A percentile compares a stretch with the other conserved stretches of the same genome.
Conservation (phyloP, 805 yeast genomes). For the Starmerella bacillaris region DNA sequence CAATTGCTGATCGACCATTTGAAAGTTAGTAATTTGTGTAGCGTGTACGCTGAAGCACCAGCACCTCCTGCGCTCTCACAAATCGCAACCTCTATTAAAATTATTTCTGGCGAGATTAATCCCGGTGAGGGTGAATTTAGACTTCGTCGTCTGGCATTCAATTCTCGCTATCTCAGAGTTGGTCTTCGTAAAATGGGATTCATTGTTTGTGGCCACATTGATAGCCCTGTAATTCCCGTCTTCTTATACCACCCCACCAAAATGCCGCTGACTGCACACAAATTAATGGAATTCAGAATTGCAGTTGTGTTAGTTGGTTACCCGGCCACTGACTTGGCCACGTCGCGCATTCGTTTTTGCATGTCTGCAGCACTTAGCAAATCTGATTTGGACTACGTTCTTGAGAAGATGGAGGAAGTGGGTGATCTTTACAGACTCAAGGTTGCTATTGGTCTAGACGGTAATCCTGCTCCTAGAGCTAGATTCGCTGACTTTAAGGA, state of each 20-base stretch:
- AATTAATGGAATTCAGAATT: slow-evolving; percentile 57
- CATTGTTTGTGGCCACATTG: slow-evolving; percentile 86
- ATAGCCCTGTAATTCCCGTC: slow-evolving; percentile 87
- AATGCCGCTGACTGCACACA: slow-evolving; percentile 81
- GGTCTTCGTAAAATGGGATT: slow-evolving; percentile 87
- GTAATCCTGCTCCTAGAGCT: slow-evolving; percentile 14
- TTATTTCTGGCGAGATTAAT: slow-evolving; percentile 61
- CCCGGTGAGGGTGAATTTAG: slow-evolving; percentile 92
- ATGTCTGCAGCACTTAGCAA: slow-evolving; percentile 82
- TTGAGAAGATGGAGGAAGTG: slow-evolving; percentile 14
- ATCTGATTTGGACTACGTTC: slow-evolving; percentile 57
- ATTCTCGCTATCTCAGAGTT: slow-evolving; percentile 77
- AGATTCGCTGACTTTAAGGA: slow-evolving; percentile 18
- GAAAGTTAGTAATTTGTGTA: slow-evolving; percentile 53
- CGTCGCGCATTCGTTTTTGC: slow-evolving; percentile 84
- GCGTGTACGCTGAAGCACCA: slow-evolving; percentile 63
- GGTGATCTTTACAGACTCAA: slow-evolving; percentile 16
- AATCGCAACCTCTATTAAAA: slow-evolving; percentile 58
- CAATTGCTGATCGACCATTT: slow-evolving; percentile 53
- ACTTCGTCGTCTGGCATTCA: slow-evolving; percentile 83
- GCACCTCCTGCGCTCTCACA: slow-evolving; percentile 88
- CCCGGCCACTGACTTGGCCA: slow-evolving; percentile 87
- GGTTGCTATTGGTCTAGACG: slow-evolving; percentile 13
- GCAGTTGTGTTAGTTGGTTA: slow-evolving; percentile 95
- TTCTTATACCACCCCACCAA: slow-evolving; percentile 78